phyloP scores from a whole-genome alignment of 139 green algal genomes.

The Chlamydomonas incerta region DNA sequence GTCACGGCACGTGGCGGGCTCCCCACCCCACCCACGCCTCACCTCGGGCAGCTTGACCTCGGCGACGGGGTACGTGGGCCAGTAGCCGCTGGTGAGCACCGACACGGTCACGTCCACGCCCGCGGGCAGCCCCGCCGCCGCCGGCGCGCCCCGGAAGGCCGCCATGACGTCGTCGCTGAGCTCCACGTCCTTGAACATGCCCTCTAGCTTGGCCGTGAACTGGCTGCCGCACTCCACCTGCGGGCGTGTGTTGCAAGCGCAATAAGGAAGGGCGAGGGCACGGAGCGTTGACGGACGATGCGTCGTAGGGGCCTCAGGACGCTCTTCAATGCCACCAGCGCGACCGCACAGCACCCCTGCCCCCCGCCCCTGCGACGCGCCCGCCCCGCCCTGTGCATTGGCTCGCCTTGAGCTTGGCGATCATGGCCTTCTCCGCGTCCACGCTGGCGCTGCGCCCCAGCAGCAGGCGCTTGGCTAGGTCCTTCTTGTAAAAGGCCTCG shows the following conservation, averaged over 20 bases:
- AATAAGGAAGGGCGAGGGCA: neutral
- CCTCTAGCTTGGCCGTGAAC: constrained; percentile 99
- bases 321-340: too few species aligned
- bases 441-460: constrained; percentile 85
- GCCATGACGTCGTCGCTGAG: constrained; percentile 59
- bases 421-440: constrained; percentile 96
- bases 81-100: constrained; percentile 96
- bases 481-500: constrained; percentile 99
- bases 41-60: constrained; percentile 88
- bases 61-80: constrained; percentile 91
- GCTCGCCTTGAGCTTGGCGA: constrained; percentile 94
- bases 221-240: constrained; percentile 92
- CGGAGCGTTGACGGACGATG: too few species aligned
- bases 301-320: too few species aligned
- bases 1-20: too few species aligned
- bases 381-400: too few species aligned
- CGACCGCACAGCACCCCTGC: too few species aligned
- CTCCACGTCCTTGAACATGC: constrained; percentile 96
- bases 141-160: constrained; percentile 40
- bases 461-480: constrained; percentile 97
- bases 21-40: constrained; percentile 50
- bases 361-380: too few species aligned
- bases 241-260: too few species aligned
- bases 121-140: constrained; percentile 45
- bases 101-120: constrained; percentile 89